A percentile compares a stretch with the other conserved stretches of the same genome.
Evolutionary conservation across 2,329 filamentous ascomycete genomes (phyloP).

Genomic region (Diaporthe sp.): DNA sequence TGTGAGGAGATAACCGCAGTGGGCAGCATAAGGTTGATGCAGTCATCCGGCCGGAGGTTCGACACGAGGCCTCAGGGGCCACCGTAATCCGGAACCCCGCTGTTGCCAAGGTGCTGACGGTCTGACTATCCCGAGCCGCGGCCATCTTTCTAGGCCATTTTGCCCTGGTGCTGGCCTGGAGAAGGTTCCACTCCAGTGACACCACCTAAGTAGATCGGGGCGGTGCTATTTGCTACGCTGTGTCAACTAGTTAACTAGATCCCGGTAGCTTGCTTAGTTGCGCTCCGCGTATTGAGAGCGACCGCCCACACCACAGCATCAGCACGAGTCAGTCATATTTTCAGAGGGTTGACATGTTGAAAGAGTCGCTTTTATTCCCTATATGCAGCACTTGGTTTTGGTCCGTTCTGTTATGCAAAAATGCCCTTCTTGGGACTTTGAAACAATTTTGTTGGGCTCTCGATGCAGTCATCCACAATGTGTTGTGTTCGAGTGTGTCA

Average conservation of each 20-base stretch:
- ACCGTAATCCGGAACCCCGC: neutral
- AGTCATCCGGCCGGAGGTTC: conserved; percentile 1
- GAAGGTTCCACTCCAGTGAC: neutral
- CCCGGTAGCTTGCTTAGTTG: neutral
- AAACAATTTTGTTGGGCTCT: neutral
- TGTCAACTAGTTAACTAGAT: neutral
- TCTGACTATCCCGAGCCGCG: neutral
- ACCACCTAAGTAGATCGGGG: neutral
- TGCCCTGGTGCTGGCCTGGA: neutral
- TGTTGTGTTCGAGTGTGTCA: neutral
- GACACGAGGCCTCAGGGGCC: neutral
- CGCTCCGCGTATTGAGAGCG: too few relatives aligned
- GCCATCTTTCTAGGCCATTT: neutral
- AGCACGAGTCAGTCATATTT: neutral
- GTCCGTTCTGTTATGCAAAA: neutral
- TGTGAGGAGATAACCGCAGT: neutral
- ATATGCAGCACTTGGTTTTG: neutral
- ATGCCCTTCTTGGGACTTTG: neutral
- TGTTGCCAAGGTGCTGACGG: conserved; percentile 18
- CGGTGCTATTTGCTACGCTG: neutral
- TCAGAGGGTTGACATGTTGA: neutral
- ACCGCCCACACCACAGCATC: neutral
- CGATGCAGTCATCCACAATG: neutral
- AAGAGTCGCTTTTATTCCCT: neutral
- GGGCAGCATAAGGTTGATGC: neutral